Evolutionary conservation across 2,329 filamentous ascomycete species (phyloP).

Genomic region (Botryotinia narcissicola): DNA sequence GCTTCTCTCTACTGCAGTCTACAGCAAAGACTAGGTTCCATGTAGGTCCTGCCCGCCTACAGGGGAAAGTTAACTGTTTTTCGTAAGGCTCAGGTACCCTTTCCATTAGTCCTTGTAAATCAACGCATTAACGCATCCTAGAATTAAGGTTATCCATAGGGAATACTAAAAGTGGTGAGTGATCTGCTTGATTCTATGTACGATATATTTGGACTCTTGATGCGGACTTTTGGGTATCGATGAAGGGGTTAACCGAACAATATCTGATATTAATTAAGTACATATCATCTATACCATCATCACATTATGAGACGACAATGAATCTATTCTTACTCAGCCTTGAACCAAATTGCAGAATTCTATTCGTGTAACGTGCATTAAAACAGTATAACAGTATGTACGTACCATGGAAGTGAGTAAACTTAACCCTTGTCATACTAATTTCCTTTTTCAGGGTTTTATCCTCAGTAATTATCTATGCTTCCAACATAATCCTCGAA

Average conservation of each 20-base stretch:
- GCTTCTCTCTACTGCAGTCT: neutral
- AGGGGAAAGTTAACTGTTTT: neutral
- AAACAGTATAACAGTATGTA: neutral
- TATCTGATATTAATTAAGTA: neutral
- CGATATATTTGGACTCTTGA: neutral
- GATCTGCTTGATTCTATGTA: neutral
- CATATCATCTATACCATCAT: neutral
- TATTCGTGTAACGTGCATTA: neutral
- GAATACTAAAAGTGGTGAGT: neutral
- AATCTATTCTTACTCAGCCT: neutral
- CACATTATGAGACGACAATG: neutral
- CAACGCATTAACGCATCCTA: slow-evolving; percentile 3
- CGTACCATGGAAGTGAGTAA: neutral
- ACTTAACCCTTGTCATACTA: neutral
- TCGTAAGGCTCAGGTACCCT: slow-evolving; percentile 12
- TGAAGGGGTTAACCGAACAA: slow-evolving; percentile 2
- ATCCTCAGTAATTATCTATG: neutral
- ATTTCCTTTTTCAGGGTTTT: slow-evolving; percentile 12
- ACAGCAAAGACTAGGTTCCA: neutral
- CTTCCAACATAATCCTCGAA: slow-evolving; percentile 6
- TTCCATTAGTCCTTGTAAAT: neutral
- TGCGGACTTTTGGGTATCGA: neutral
- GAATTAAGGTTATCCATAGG: slow-evolving; percentile 10
- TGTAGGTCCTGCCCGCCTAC: neutral
- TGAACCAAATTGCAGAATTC: neutral